These are phyloP conservation scores for Vitis vinifera DNA, from an alignment of 164 flowering plant species.

Conservation along the genomic window DNA sequence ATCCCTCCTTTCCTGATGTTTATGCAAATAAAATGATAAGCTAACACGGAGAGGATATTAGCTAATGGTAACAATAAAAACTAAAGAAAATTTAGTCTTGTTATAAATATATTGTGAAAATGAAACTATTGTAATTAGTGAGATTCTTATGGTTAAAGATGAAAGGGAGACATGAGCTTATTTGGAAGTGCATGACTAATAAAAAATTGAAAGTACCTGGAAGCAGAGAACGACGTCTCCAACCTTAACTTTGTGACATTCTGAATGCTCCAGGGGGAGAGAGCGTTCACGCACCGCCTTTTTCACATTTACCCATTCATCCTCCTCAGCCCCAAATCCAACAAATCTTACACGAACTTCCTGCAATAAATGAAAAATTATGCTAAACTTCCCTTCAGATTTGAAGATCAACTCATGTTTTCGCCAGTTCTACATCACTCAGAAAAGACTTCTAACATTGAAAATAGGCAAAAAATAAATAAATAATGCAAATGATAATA, in stretches of 20 bases:
- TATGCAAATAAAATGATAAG: neutral
- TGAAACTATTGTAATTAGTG: too few species aligned
- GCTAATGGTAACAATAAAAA: too few species aligned
- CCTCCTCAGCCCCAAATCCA: constrained; percentile 51
- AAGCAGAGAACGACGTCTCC: constrained; percentile 49
- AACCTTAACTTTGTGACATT: constrained; percentile 36
- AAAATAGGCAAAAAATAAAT: too few species aligned
- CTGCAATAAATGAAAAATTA: constrained; percentile 27
- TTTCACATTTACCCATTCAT: constrained; percentile 53
- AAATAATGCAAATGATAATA: too few species aligned
- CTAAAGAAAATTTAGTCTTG: too few species aligned
- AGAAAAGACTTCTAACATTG: too few species aligned
- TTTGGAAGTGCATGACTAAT: neutral
- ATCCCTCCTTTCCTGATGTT: constrained; percentile 40
- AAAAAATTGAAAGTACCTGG: constrained; percentile 28
- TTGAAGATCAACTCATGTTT: too few species aligned
- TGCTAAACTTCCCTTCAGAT: neutral
- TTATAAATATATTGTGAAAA: too few species aligned
- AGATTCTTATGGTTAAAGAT: too few species aligned
- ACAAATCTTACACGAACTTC: constrained; percentile 51
- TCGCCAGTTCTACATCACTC: too few species aligned
- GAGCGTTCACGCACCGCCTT: constrained; percentile 40
- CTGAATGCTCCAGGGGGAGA: constrained; percentile 39
- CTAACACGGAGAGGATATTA: too few species aligned
- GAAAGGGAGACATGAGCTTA: too few species aligned